A percentile compares a stretch with the other conserved stretches of the same genome.
Conservation (phyloP, 305 asterid species). For the Fraxinus latifolia region DNA sequence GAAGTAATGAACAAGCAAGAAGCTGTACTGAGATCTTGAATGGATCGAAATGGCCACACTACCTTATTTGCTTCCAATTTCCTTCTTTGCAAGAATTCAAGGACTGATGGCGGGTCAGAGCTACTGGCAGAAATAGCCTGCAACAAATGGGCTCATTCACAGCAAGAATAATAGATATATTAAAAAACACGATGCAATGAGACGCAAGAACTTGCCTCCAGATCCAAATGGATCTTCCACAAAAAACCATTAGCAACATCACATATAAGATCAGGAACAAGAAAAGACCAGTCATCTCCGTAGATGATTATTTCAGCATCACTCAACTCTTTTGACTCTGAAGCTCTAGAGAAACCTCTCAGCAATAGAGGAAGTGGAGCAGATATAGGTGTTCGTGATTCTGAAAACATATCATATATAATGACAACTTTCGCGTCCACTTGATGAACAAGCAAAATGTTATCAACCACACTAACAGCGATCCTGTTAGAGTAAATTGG, state of each 20-base stretch:
- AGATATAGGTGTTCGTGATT: constrained; percentile 75
- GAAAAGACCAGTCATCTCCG: constrained; percentile 81
- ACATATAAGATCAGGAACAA: constrained; percentile 82
- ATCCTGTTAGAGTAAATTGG: constrained; percentile 75
- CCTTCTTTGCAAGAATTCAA: constrained; percentile 90
- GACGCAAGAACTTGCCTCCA: constrained; percentile 63
- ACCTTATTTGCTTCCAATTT: constrained; percentile 87
- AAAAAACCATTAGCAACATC: constrained; percentile 66
- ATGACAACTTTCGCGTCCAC: constrained; percentile 93
- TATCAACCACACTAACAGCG: constrained; percentile 79
- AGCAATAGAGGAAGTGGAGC: constrained; percentile 92
- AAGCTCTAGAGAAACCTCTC: constrained; percentile 64
- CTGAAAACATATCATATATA: constrained; percentile 72
- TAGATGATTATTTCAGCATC: constrained; percentile 53
- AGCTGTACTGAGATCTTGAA: not conserved
- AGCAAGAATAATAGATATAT: constrained; percentile 16
- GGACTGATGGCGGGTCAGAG: constrained; percentile 73
- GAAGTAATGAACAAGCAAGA: constrained; percentile 10
- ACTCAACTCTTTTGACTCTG: constrained; percentile 36
- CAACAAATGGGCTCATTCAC: constrained; percentile 25
- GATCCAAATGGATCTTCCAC: constrained; percentile 83
- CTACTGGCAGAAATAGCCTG: constrained; percentile 95
- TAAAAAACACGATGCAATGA: constrained; percentile 22
- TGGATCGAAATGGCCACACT: constrained; percentile 15
- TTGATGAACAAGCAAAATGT: constrained; percentile 89